Evolutionary conservation across 805 yeast genomes (phyloP).

Genomic region (Yarrowia hollandica): DNA sequence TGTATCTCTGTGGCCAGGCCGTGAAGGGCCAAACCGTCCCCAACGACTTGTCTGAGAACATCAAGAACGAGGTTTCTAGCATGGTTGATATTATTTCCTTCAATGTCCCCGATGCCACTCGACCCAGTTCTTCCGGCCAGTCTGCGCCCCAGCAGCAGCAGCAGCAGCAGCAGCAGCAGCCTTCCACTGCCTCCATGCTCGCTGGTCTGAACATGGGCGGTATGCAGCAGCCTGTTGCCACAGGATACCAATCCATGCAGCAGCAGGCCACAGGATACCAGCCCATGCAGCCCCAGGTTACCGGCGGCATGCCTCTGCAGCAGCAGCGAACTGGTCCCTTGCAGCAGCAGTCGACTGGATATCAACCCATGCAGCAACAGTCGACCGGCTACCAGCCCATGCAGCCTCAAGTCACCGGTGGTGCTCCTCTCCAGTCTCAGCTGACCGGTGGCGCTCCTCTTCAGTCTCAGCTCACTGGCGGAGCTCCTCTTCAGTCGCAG

Average conservation of each 20-base stretch:
- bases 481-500: constrained; percentile 43
- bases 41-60: constrained; percentile 62
- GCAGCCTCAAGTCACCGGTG: constrained; percentile 43
- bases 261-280: constrained; percentile 41
- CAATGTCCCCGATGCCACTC: constrained; percentile 57
- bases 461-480: constrained; percentile 43
- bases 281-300: constrained; percentile 44
- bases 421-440: constrained; percentile 41
- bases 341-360: constrained; percentile 50
- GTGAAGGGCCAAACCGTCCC: constrained; percentile 81
- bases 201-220: constrained; percentile 14
- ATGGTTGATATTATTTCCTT: constrained; percentile 88
- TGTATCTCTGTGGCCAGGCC: constrained; percentile 79
- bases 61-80: constrained; percentile 80
- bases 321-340: constrained; percentile 41
- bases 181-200: constrained; percentile 34
- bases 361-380: too few species aligned
- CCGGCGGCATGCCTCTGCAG: constrained; percentile 35
- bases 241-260: constrained; percentile 38
- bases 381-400: constrained; percentile 43
- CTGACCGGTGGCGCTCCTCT: constrained; percentile 42
- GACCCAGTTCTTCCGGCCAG: background rate
- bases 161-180: constrained; percentile 32
- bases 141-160: constrained; percentile 26
- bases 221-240: constrained; percentile 30